Percentiles rank a stretch among this genome's conserved stretches.
phyloP scores from a whole-genome alignment of 202 grass and related monocot genomes.

The Zoysia matrella region DNA sequence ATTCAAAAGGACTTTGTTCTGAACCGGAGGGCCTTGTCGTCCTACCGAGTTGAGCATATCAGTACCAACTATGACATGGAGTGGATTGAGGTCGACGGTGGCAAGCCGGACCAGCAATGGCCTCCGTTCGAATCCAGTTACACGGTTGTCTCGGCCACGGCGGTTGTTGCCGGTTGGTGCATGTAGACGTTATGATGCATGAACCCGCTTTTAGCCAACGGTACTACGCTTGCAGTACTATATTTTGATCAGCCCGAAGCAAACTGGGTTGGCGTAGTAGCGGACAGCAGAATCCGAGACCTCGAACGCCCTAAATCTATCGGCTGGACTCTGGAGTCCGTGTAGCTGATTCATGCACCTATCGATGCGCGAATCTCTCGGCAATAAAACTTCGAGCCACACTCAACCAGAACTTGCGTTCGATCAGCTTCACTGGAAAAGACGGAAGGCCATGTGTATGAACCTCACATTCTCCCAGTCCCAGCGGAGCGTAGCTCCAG shows the following conservation, averaged over 20 bases:
- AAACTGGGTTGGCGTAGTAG: background rate
- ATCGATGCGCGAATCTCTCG: conserved; percentile 20
- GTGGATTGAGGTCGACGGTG: no score
- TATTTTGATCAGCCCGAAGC: background rate
- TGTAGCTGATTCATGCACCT: conserved; percentile 27
- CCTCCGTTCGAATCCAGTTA: background rate
- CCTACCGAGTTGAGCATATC: no score
- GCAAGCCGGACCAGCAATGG: no score
- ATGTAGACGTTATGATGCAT: background rate
- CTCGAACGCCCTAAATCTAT: conserved; percentile 6
- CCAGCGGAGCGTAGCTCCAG: background rate
- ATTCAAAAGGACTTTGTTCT: no score
- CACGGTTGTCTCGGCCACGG: background rate
- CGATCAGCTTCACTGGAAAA: background rate
- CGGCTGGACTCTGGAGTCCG: background rate
- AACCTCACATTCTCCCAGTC: background rate
- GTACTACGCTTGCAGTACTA: background rate
- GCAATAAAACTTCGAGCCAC: background rate
- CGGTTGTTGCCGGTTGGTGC: background rate
- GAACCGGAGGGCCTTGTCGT: no score
- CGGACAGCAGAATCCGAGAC: conserved; percentile 26
- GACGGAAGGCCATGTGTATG: conserved; percentile 19
- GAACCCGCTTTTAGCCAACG: background rate
- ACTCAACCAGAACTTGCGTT: background rate
- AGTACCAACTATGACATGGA: no score